Percentiles rank a stretch among this genome's conserved stretches.
Evolutionary conservation across 805 yeast species (phyloP).

Genomic region (Teunomyces lycoperdinae): DNA sequence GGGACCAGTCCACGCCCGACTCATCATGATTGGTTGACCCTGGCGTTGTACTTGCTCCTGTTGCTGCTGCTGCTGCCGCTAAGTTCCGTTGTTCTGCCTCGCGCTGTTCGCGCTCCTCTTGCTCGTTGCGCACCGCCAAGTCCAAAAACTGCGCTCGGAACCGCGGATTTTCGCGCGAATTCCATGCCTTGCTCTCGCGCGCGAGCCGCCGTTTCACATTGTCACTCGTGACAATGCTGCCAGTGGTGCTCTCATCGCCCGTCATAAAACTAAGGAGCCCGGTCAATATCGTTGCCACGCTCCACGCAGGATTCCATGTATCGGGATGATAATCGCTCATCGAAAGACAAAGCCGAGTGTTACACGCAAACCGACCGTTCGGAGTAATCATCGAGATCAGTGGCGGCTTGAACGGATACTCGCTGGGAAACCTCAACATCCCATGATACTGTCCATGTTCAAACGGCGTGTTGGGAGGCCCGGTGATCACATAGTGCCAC

Average conservation of each 20-base stretch:
- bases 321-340: slow-evolving; percentile 96
- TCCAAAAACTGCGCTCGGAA: slow-evolving; percentile 72
- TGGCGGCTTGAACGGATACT: slow-evolving; percentile 91
- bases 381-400: slow-evolving; percentile 88
- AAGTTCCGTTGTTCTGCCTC: slow-evolving; percentile 11
- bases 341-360: slow-evolving; percentile 80
- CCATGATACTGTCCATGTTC: slow-evolving; percentile 89
- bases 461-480: slow-evolving; percentile 89
- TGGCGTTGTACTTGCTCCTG: neutral
- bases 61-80: slow-evolving; percentile 11
- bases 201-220: slow-evolving; percentile 58
- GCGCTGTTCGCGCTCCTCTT: slow-evolving; percentile 23
- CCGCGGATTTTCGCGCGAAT: slow-evolving; percentile 50
- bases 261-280: slow-evolving; percentile 93
- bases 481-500: slow-evolving; percentile 91
- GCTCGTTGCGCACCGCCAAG: slow-evolving; percentile 43
- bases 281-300: slow-evolving; percentile 81
- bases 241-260: slow-evolving; percentile 79
- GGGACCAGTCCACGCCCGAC: too few species aligned
- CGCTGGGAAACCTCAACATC: slow-evolving; percentile 73
- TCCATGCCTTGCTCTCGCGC: slow-evolving; percentile 56
- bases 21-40: too few species aligned
- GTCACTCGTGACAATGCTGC: slow-evolving; percentile 68
- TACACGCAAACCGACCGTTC: slow-evolving; percentile 79
- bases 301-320: slow-evolving; percentile 96